phyloP scores from a whole-genome alignment of 768 basidiomycete species.

The Rhizopogon vesiculosus region DNA sequence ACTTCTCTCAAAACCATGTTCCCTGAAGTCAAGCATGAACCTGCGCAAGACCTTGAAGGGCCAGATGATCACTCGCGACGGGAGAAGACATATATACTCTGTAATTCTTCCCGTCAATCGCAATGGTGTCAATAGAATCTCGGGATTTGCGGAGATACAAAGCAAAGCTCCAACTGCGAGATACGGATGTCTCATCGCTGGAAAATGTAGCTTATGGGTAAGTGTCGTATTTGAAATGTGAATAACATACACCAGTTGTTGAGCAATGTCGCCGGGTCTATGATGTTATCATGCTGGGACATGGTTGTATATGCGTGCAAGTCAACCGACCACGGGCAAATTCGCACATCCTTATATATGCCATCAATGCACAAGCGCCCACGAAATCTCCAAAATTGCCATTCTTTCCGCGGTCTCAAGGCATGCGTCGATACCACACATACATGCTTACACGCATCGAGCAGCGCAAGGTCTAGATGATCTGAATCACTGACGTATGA shows the following conservation, averaged over 20 bases:
- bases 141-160: background rate
- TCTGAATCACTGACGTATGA: no score
- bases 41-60: background rate
- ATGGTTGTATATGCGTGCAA: no score
- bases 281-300: background rate
- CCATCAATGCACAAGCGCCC: no score
- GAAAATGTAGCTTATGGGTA: background rate
- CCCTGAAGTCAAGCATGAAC: background rate
- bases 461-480: no score
- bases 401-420: no score
- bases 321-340: no score
- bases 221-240: no score
- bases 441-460: no score
- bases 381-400: no score
- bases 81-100: background rate
- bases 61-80: background rate
- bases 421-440: no score
- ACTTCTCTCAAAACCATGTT: background rate
- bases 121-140: background rate
- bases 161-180: background rate
- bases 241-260: no score
- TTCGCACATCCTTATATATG: no score
- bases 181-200: slow-evolving; percentile 1
- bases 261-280: background rate
- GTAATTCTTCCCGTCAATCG: background rate